Percentiles rank a stretch among this genome's conserved stretches.
These are phyloP conservation scores for Emmonsia crescens DNA, from an alignment of 2,329 filamentous ascomycete genomes.

Conservation along the genomic window DNA sequence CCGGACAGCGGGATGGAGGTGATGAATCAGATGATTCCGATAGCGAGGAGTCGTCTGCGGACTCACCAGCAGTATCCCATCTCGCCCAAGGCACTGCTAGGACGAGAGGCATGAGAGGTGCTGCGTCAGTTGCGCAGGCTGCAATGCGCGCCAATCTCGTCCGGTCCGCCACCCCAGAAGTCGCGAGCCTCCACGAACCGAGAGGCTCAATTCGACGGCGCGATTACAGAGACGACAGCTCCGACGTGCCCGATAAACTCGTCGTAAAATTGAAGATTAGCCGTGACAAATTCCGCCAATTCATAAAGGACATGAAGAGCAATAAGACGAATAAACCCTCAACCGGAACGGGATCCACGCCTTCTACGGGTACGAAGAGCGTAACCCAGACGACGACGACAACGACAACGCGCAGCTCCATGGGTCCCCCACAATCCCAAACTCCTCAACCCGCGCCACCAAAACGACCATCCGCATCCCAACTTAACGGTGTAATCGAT, in stretches of 20 bases:
- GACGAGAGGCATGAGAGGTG: slow-evolving; percentile 79
- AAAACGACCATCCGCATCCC: slow-evolving; percentile 23
- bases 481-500: slow-evolving; percentile 35
- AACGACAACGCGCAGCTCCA: slow-evolving; percentile 24
- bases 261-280: slow-evolving; percentile 66
- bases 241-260: slow-evolving; percentile 58
- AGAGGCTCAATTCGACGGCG: slow-evolving; percentile 54
- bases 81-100: slow-evolving; percentile 63
- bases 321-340: slow-evolving; percentile 35
- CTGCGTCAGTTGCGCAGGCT: slow-evolving; percentile 74
- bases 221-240: slow-evolving; percentile 65
- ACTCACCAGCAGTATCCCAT: slow-evolving; percentile 71
- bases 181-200: slow-evolving; percentile 54
- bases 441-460: slow-evolving; percentile 15
- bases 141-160: slow-evolving; percentile 64
- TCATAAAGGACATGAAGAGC: slow-evolving; percentile 46
- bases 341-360: slow-evolving; percentile 13
- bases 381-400: slow-evolving; percentile 25
- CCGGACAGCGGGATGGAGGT: slow-evolving; percentile 46
- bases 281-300: slow-evolving; percentile 59
- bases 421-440: slow-evolving; percentile 20
- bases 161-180: slow-evolving; percentile 81
- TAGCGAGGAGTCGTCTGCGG: slow-evolving; percentile 75
- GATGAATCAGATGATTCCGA: slow-evolving; percentile 86
- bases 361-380: slow-evolving; percentile 6